Conservation (phyloP, 2,329 filamentous ascomycete species). For the Arthrobotrys pseudoclavata region DNA sequence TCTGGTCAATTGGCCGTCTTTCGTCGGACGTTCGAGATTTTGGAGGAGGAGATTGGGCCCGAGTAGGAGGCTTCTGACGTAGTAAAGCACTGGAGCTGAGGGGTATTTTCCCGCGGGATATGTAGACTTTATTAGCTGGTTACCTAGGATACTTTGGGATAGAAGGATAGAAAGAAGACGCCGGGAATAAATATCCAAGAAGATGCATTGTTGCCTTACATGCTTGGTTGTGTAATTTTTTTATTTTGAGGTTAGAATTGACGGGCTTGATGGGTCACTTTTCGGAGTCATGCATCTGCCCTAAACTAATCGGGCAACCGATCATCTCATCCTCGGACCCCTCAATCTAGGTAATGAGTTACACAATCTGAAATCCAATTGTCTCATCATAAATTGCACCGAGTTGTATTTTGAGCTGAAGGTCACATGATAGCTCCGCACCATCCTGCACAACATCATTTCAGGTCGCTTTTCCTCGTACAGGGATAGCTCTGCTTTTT, state of each 20-base stretch:
- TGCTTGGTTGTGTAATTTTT: neutral
- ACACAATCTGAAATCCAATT: slow-evolving; percentile 1
- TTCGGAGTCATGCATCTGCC: neutral
- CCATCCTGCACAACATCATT: slow-evolving; percentile 8
- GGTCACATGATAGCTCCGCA: slow-evolving; percentile 52
- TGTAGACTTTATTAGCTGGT: neutral
- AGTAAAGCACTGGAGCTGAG: neutral
- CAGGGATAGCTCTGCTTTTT: slow-evolving; percentile 30
- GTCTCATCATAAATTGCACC: neutral
- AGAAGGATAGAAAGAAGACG: neutral
- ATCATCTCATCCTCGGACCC: slow-evolving; percentile 2
- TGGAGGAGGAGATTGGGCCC: neutral
- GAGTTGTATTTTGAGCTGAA: slow-evolving; percentile 8
- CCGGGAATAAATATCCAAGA: too few relatives aligned
- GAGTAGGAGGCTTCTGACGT: neutral
- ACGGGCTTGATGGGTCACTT: neutral
- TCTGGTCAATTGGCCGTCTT: slow-evolving; percentile 28
- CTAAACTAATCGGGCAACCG: neutral
- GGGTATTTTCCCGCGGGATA: slow-evolving; percentile 17
- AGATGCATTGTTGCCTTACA: neutral
- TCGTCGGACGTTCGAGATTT: slow-evolving; percentile 28
- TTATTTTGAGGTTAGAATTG: neutral
- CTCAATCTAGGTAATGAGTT: neutral
- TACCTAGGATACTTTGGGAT: neutral
- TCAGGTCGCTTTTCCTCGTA: neutral